Conservation (phyloP, 2,329 filamentous ascomycete genomes). For the Akanthomyces muscarius region DNA sequence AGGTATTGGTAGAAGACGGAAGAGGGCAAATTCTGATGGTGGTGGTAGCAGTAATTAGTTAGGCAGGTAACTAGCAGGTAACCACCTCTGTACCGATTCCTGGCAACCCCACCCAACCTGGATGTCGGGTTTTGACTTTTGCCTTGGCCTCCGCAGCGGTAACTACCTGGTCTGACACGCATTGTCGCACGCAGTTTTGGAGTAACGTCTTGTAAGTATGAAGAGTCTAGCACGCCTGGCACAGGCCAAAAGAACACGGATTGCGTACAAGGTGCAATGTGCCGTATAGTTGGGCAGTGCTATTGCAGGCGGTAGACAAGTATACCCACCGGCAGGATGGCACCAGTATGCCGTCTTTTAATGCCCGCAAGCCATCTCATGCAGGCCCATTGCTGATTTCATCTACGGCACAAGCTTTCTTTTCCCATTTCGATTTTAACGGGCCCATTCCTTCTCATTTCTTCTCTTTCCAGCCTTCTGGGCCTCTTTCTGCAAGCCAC, state of each 20-base stretch:
- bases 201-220: not conserved
- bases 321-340: not conserved
- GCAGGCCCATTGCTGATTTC: not conserved
- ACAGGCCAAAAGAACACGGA: not conserved
- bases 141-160: not conserved
- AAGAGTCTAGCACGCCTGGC: not conserved
- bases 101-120: not conserved
- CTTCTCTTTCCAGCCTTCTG: constrained; percentile 10
- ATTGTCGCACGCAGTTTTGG: constrained; percentile 8
- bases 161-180: constrained; percentile 3
- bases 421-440: constrained; percentile 8
- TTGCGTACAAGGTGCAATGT: not conserved
- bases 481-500: constrained; percentile 15
- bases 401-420: not conserved
- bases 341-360: not conserved
- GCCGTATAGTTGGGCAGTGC: not conserved
- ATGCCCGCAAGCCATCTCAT: constrained; percentile 10
- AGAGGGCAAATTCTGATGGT: not conserved
- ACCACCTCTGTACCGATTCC: too few relatives aligned
- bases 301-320: not conserved
- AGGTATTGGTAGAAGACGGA: not conserved
- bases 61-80: not conserved
- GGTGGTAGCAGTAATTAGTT: not conserved
- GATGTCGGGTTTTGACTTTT: not conserved
- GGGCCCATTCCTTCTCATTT: not conserved